phyloP scores from a whole-genome alignment of 768 basidiomycete genomes.

The Russula abietina region DNA sequence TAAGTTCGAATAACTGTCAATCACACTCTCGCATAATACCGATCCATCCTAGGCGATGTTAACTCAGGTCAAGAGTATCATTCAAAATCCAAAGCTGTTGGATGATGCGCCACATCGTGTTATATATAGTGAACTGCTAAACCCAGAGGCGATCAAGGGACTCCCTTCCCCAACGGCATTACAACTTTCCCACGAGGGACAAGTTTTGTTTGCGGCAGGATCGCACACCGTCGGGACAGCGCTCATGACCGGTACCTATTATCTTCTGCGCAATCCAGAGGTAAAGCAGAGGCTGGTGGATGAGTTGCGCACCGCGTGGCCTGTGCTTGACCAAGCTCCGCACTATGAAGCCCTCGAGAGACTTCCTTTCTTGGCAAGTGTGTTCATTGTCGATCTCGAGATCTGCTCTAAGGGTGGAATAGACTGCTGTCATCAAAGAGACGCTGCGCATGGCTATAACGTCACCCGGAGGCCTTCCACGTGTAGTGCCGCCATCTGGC shows the following conservation, averaged over 20 bases:
- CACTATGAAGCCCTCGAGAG: constrained; percentile 11
- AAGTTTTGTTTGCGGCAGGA: constrained; percentile 15
- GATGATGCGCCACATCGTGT: constrained; percentile 16
- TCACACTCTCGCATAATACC: no score
- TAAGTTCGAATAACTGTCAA: background rate
- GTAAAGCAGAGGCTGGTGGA: constrained; percentile 10
- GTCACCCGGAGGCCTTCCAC: constrained; percentile 10
- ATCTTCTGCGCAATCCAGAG: constrained; percentile 8
- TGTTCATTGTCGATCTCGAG: background rate
- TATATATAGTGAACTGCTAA: constrained; percentile 11
- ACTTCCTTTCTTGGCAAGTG: constrained; percentile 16
- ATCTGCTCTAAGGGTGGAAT: background rate
- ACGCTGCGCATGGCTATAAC: constrained; percentile 2
- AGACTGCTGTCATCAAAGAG: constrained; percentile 21
- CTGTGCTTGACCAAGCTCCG: constrained; percentile 5
- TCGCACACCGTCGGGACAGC: constrained; percentile 15
- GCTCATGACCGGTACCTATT: constrained; percentile 12
- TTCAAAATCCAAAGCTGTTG: constrained; percentile 3
- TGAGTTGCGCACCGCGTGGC: constrained; percentile 9
- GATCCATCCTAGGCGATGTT: background rate
- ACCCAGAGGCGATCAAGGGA: constrained; percentile 10
- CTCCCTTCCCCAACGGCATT: background rate
- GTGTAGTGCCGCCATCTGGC: constrained; percentile 13
- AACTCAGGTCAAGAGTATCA: background rate
- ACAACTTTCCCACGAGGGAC: constrained; percentile 11